Percentiles rank a stretch among this genome's conserved stretches.
These are phyloP conservation scores for Pichia sp. DNA, from an alignment of 1,139 yeast species.

Conservation along the genomic window DNA sequence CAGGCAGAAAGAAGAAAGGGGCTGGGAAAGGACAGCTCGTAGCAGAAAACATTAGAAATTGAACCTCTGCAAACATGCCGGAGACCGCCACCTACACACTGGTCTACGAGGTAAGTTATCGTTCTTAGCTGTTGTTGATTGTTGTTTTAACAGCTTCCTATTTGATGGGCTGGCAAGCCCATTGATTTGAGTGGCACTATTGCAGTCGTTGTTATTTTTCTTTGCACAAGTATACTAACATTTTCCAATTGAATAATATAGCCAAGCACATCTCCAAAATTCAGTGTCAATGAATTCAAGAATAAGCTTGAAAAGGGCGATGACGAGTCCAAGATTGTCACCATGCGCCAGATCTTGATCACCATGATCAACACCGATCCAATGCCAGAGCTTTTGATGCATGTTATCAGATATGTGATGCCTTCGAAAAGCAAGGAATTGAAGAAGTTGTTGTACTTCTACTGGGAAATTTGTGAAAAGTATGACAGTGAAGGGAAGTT, in stretches of 20 bases:
- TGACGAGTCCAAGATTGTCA: constrained; percentile 81
- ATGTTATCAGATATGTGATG: constrained; percentile 93
- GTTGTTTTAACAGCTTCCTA: neutral
- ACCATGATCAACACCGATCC: constrained; percentile 92
- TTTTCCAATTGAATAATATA: neutral
- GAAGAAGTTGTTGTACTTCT: constrained; percentile 87
- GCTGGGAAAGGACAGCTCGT: neutral
- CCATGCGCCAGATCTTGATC: constrained; percentile 84
- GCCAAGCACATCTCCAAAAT: constrained; percentile 65
- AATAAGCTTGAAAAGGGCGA: constrained; percentile 80
- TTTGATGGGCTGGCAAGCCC: neutral
- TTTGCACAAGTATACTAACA: neutral
- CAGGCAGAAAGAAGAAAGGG: neutral
- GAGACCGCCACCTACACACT: constrained; percentile 57
- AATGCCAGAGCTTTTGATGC: constrained; percentile 94
- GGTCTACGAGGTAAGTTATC: constrained; percentile 50
- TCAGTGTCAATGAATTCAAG: constrained; percentile 73
- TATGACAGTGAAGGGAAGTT: constrained; percentile 81
- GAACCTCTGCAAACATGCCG: neutral
- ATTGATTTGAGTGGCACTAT: neutral
- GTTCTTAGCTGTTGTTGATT: neutral
- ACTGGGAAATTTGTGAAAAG: constrained; percentile 98
- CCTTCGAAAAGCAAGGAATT: constrained; percentile 88
- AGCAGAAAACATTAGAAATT: too few relatives aligned
- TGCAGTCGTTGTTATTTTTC: neutral